Evolutionary conservation across 352 stramenopile genomes (phyloP).

Genomic region (Phytopythium delawarense): DNA sequence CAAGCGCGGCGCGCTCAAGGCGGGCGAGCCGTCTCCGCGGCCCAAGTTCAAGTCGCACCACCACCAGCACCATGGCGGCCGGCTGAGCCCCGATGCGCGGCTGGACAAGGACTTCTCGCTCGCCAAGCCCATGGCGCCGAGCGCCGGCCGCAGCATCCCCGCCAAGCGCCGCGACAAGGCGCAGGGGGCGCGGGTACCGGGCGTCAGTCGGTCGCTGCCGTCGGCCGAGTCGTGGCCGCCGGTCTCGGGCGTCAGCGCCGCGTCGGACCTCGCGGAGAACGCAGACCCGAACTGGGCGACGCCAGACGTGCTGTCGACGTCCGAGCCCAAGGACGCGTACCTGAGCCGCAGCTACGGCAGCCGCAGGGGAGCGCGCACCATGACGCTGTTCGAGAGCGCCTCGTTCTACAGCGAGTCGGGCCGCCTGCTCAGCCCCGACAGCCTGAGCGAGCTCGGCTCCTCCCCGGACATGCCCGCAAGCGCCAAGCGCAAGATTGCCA

Average conservation of each 20-base stretch:
- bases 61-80: constrained; percentile 8
- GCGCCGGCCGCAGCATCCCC: constrained; percentile 31
- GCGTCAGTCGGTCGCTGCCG: constrained; percentile 45
- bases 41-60: constrained; percentile 34
- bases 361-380: constrained; percentile 45
- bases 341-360: constrained; percentile 23
- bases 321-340: constrained; percentile 34
- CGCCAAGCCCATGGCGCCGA: constrained; percentile 15
- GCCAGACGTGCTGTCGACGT: constrained; percentile 25
- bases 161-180: constrained; percentile 16
- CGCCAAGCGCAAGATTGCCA: constrained; percentile 37
- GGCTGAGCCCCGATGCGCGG: constrained; percentile 25
- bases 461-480: constrained; percentile 34
- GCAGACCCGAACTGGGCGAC: constrained; percentile 18
- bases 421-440: constrained; percentile 63
- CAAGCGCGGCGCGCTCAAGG: constrained; percentile 23
- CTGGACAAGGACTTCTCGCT: constrained; percentile 38
- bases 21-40: constrained; percentile 11
- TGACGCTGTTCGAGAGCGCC: constrained; percentile 81
- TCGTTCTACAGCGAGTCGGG: constrained; percentile 75
- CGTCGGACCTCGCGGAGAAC: constrained; percentile 29
- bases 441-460: constrained; percentile 60
- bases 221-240: constrained; percentile 57
- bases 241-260: constrained; percentile 6
- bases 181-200: constrained; percentile 2